Conservation (phyloP, 192 early-diverging fungal genomes). For the Haplosporangium gracile region DNA sequence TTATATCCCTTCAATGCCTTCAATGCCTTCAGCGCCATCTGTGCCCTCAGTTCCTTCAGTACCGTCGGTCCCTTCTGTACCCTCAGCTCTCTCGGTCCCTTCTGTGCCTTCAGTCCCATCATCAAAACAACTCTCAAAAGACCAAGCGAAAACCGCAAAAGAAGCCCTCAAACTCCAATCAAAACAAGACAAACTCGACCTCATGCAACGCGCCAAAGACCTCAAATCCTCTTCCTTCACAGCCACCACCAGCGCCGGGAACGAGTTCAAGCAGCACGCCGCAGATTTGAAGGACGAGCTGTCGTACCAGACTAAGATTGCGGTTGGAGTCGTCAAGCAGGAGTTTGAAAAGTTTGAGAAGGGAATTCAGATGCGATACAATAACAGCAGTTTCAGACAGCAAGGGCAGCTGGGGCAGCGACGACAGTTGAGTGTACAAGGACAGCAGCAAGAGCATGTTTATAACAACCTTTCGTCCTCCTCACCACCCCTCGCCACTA, state of each 20-base stretch:
- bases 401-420: not conserved
- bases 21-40: not conserved
- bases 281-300: constrained; percentile 17
- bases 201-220: not conserved
- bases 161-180: constrained; percentile 2
- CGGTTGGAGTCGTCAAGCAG: not conserved
- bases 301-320: constrained; percentile 13
- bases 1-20: not conserved
- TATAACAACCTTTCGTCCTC: not conserved
- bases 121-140: not conserved
- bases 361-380: not conserved
- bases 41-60: not conserved
- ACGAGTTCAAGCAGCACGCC: constrained; percentile 16
- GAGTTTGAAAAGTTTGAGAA: not conserved
- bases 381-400: not conserved
- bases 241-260: not conserved
- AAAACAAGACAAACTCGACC: not conserved
- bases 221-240: not conserved
- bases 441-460: not conserved
- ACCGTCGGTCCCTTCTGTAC: too few species aligned
- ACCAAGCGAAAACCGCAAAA: not conserved
- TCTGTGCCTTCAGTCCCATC: not conserved
- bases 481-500: not conserved
- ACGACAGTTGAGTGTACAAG: not conserved
- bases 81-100: not conserved